A percentile compares a stretch with the other conserved stretches of the same genome.
Evolutionary conservation across 805 yeast species (phyloP).

Genomic region (Phaffomyces antillensis): DNA sequence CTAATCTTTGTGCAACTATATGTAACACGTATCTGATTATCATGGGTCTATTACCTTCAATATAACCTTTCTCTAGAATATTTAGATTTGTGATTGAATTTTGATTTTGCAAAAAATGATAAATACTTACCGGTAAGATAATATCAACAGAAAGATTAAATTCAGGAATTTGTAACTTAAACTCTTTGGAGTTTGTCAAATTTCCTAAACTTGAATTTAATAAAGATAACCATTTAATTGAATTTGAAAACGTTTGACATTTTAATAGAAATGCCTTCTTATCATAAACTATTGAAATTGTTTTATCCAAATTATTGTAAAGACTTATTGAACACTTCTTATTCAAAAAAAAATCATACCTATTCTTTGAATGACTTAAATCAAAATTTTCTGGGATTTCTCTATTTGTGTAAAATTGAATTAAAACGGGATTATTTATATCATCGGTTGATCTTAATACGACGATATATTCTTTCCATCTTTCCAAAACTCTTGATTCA

Average conservation of each 20-base stretch:
- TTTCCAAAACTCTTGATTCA: slow-evolving; percentile 51
- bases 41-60: slow-evolving; percentile 18
- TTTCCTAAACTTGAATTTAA: slow-evolving; percentile 41
- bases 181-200: slow-evolving; percentile 28
- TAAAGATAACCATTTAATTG: slow-evolving; percentile 60
- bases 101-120: slow-evolving; percentile 3
- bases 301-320: slow-evolving; percentile 63
- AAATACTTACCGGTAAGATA: slow-evolving; percentile 13
- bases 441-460: slow-evolving; percentile 61
- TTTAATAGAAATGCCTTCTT: slow-evolving; percentile 45
- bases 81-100: not conserved
- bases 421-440: slow-evolving; percentile 40
- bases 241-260: slow-evolving; percentile 43
- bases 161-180: slow-evolving; percentile 43
- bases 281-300: slow-evolving; percentile 44
- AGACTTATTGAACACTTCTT: slow-evolving; percentile 36
- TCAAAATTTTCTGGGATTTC: slow-evolving; percentile 23
- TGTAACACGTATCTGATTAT: slow-evolving; percentile 33
- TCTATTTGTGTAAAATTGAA: slow-evolving; percentile 55
- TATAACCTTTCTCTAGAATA: slow-evolving; percentile 19
- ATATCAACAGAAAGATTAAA: slow-evolving; percentile 21
- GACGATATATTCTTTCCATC: slow-evolving; percentile 77
- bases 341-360: slow-evolving; percentile 26
- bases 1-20: slow-evolving; percentile 29
- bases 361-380: slow-evolving; percentile 10